Evolutionary conservation across 305 asterid genomes (phyloP).

Genomic region (Salvia sclarea): DNA sequence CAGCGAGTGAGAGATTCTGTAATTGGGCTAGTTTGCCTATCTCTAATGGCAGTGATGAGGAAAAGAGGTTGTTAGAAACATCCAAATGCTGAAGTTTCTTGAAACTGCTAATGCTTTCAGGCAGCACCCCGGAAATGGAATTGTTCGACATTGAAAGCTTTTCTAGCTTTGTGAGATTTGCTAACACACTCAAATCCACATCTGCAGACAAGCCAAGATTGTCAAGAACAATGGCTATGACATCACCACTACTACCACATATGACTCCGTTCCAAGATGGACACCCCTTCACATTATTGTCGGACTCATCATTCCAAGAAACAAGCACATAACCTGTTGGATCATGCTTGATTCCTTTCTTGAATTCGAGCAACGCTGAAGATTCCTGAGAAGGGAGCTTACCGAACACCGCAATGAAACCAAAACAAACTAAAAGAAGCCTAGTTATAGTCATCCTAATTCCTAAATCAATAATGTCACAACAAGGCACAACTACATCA

Average conservation of each 20-base stretch:
- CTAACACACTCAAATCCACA: constrained; percentile 65
- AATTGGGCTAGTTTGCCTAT: constrained; percentile 60
- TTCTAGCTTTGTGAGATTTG: constrained; percentile 77
- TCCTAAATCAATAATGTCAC: constrained; percentile 32
- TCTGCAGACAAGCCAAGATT: constrained; percentile 64
- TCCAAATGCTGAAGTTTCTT: constrained; percentile 66
- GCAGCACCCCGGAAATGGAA: constrained; percentile 71
- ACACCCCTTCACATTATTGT: constrained; percentile 69
- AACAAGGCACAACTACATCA: neutral
- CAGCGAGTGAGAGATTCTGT: constrained; percentile 75
- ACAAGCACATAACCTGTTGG: constrained; percentile 80
- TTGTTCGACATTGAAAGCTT: constrained; percentile 81
- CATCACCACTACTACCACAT: constrained; percentile 76
- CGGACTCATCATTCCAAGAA: constrained; percentile 85
- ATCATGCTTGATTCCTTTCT: constrained; percentile 80
- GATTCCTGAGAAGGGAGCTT: constrained; percentile 84
- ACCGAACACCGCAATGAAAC: constrained; percentile 47
- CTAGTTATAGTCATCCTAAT: constrained; percentile 55
- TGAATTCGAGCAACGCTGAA: constrained; percentile 70
- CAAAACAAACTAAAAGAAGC: constrained; percentile 44
- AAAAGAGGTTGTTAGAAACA: constrained; percentile 66
- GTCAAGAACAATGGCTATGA: constrained; percentile 83
- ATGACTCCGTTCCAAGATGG: constrained; percentile 95
- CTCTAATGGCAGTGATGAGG: constrained; percentile 60
- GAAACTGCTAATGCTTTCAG: constrained; percentile 50